Evolutionary conservation across 169 alveolate species (phyloP).

Genomic region (Eimeria sp.): DNA sequence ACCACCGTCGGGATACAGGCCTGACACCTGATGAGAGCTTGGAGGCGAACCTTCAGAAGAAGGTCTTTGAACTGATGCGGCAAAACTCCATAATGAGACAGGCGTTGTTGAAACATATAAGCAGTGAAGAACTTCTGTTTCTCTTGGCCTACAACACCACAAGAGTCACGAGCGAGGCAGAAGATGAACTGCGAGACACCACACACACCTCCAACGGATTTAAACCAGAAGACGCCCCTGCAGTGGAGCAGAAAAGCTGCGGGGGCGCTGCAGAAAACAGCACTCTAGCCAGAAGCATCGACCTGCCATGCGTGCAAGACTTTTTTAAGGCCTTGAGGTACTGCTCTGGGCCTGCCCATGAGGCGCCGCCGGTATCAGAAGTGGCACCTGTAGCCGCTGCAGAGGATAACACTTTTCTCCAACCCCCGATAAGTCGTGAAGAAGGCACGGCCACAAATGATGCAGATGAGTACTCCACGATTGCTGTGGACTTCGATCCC

Average conservation of each 20-base stretch:
- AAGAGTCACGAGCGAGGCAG: background rate
- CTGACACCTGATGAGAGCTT: background rate
- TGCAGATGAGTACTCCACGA: background rate
- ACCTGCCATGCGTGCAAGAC: constrained; percentile 34
- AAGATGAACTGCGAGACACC: background rate
- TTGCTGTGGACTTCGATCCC: constrained; percentile 53
- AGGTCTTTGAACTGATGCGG: background rate
- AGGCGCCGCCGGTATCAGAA: background rate
- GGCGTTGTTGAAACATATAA: constrained; percentile 17
- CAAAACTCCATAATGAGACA: constrained; percentile 9
- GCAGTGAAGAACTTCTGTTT: constrained; percentile 19
- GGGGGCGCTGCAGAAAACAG: background rate
- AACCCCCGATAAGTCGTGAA: background rate
- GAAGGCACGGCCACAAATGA: background rate
- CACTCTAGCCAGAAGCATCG: background rate
- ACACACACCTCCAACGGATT: background rate
- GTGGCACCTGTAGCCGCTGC: constrained; percentile 21
- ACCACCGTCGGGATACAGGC: background rate
- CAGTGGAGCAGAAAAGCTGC: background rate
- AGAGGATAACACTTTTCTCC: background rate
- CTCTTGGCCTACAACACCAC: constrained; percentile 18
- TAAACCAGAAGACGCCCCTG: background rate
- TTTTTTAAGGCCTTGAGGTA: constrained; percentile 30
- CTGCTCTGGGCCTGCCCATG: constrained; percentile 2
- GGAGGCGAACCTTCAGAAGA: background rate